Evolutionary conservation across 345 rosid species (phyloP).

Genomic region (Moricandia arvensis): DNA sequence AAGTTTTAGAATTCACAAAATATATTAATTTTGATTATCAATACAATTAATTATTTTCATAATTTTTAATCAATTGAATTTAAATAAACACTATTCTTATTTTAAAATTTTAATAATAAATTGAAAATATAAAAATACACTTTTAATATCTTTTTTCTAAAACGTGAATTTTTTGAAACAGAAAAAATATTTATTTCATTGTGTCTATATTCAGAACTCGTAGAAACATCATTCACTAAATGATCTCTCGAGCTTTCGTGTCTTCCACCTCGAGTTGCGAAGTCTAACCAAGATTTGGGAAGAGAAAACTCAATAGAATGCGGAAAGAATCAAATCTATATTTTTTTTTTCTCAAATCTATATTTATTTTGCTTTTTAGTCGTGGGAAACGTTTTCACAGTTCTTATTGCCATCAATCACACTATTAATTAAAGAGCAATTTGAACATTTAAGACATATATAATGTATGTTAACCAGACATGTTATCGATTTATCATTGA

Average conservation of each 20-base stretch:
- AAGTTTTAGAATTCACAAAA: no score
- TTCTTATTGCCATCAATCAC: neutral
- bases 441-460: neutral
- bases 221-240: neutral
- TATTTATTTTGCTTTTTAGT: neutral
- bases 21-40: no score
- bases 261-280: neutral
- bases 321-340: neutral
- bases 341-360: no score
- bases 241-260: neutral
- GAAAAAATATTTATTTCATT: no score
- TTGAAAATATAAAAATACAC: no score
- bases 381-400: neutral
- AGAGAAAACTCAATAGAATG: neutral
- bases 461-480: neutral
- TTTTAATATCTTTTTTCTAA: no score
- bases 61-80: no score
- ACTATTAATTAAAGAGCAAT: neutral
- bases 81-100: no score
- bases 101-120: no score
- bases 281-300: neutral
- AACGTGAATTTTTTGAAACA: no score
- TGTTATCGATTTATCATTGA: constrained; percentile 4
- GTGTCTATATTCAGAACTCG: neutral
- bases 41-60: no score